These are phyloP conservation scores for Apiospora rasikravindrae DNA, from an alignment of 2,329 filamentous ascomycete species.

Conservation along the genomic window DNA sequence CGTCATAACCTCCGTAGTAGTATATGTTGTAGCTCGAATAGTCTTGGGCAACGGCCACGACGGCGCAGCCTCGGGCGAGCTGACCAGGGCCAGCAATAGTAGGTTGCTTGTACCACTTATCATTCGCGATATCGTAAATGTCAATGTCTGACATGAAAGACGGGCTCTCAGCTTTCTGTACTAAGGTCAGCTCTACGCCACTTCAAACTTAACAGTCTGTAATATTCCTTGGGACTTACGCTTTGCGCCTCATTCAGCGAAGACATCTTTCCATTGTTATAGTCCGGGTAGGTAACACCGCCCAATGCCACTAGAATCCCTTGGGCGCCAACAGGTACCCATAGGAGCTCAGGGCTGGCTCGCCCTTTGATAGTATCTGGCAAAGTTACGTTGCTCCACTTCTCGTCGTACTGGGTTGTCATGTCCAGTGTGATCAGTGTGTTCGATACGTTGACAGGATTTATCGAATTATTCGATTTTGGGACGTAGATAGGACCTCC, in stretches of 20 bases:
- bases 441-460: constrained; percentile 55
- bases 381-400: constrained; percentile 64
- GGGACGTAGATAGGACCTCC: constrained; percentile 54
- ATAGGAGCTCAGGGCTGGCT: constrained; percentile 69
- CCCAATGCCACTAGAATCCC: constrained; percentile 80
- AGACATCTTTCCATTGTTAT: constrained; percentile 32
- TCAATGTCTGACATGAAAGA: constrained; percentile 75
- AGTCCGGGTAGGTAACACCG: constrained; percentile 70
- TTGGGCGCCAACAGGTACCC: constrained; percentile 77
- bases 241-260: constrained; percentile 44
- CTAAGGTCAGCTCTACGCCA: background rate
- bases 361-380: constrained; percentile 52
- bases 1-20: constrained; percentile 79
- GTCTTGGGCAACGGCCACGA: constrained; percentile 74
- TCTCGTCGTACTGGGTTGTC: constrained; percentile 51
- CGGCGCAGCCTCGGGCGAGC: constrained; percentile 72
- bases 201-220: background rate
- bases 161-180: constrained; percentile 66
- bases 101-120: constrained; percentile 72
- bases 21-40: constrained; percentile 81
- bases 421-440: constrained; percentile 68
- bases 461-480: constrained; percentile 39
- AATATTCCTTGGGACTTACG: constrained; percentile 40
- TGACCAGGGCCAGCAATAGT: constrained; percentile 63
- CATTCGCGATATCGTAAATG: constrained; percentile 74